Evolutionary conservation across 78 protist species (phyloP), one percentile per base, ranked within the genome.

Genomic region (Dictyostelium firmibasis): DNA sequence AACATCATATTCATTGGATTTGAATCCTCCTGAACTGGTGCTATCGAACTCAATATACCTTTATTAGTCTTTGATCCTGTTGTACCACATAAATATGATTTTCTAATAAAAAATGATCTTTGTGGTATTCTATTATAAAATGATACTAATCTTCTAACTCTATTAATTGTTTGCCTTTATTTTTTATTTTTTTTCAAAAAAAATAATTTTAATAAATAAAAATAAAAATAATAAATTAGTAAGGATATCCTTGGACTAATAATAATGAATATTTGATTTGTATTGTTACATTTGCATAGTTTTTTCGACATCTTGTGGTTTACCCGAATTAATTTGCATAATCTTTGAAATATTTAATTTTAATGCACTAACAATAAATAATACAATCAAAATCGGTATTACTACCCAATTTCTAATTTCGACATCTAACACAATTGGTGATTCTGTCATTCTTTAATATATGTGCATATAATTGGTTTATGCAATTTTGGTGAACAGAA

Each of bases 381-480:
- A 92, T 87, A 97, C 84, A 67, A 97, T 74, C 3, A 96, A 36
- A 81, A 97, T 81, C 16, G 99, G 98, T 27, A 97, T 67, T 4
- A 98, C 91, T 83, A 95, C 97, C 97, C 97, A 95, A 78, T 95
- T 85, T 60, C 97, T 88, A 84, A 95, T 95, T 14, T 83, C 43
- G 7, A 86, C 31, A 60, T 95, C 97, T 47, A 95, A 69, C 43
- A 89, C 93, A 31, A 95, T 85, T 67, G 81, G 53, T 57, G 86
- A 70, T 36, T 85, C 88, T 31, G 77, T 41, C 86, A 86, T 92
- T 25, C 33, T 67, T 72, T 23, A 16, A 44, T n/a, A n/a, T n/a
- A n/a, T n/a, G n/a, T n/a, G n/a, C n/a, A n/a, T 35, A 44, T 10
- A 11, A 79, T 7, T 20, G 0, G 9, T 79, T 20, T 18, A 47